Evolutionary conservation across 768 basidiomycete species (phyloP).

Genomic region (Leccinum longicurvipes): DNA sequence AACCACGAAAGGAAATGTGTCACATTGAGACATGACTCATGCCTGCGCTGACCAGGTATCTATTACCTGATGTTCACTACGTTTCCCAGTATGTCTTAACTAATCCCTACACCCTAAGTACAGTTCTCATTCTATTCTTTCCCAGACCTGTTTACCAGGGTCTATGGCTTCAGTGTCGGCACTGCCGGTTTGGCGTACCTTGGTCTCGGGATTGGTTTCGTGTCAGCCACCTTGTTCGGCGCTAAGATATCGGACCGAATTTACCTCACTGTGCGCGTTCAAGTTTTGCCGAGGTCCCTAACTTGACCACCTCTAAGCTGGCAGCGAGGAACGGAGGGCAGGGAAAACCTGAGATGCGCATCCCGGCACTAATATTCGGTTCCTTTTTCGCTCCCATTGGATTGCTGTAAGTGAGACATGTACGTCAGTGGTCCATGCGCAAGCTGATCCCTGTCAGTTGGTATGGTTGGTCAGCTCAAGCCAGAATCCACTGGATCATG

Average conservation of each 20-base stretch:
- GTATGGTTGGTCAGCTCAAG: conserved; percentile 85
- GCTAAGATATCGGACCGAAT: conserved; percentile 45
- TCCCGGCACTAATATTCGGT: conserved; percentile 71
- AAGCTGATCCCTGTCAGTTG: conserved; percentile 41
- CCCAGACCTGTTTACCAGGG: conserved; percentile 43
- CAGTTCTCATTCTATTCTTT: conserved; percentile 1
- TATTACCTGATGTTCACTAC: conserved; percentile 74
- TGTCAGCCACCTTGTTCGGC: conserved; percentile 45
- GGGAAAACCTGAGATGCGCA: conserved; percentile 72
- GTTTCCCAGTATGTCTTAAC: conserved; percentile 48
- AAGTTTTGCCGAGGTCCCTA: neutral
- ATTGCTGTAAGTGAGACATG: conserved; percentile 55
- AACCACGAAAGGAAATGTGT: neutral
- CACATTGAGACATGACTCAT: conserved; percentile 5
- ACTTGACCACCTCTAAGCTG: conserved; percentile 34
- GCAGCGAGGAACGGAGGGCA: conserved; percentile 54
- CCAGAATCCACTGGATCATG: conserved; percentile 69
- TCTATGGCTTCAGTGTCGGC: conserved; percentile 52
- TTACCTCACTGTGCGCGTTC: conserved; percentile 43
- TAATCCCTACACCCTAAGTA: neutral
- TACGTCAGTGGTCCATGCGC: neutral
- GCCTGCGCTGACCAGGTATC: conserved; percentile 37
- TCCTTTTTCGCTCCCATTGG: conserved; percentile 68
- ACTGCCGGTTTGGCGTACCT: conserved; percentile 51
- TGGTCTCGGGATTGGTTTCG: conserved; percentile 56